These are phyloP conservation scores for Pseudonitzschia delicatissima DNA, from an alignment of 108 stramenopile species.

Conservation along the genomic window DNA sequence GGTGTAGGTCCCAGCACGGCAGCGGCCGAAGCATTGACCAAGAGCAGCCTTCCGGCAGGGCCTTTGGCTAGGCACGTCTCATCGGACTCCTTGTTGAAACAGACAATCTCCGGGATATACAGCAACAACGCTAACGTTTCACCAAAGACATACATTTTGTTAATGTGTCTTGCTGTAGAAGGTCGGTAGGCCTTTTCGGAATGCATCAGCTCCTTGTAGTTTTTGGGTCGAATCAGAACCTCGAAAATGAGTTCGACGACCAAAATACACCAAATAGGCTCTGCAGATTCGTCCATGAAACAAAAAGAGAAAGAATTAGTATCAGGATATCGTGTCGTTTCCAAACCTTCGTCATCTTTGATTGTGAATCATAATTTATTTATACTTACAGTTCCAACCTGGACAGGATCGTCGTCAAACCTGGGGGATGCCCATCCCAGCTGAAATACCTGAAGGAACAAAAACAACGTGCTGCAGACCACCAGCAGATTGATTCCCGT, in stretches of 20 bases:
- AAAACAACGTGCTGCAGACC: conserved; percentile 64
- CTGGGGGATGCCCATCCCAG: conserved; percentile 56
- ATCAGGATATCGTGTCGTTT: background rate
- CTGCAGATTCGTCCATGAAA: conserved; percentile 1
- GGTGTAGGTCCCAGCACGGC: conserved; percentile 36
- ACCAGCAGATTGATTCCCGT: conserved; percentile 79
- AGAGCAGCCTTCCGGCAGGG: conserved; percentile 1
- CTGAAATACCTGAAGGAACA: conserved; percentile 63
- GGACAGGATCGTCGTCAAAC: conserved; percentile 48
- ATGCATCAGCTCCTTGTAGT: conserved; percentile 46
- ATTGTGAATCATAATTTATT: conserved; percentile 14
- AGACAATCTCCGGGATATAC: conserved; percentile 74
- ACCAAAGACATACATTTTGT: conserved; percentile 57
- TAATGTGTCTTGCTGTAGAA: conserved; percentile 66
- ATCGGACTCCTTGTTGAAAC: conserved; percentile 37
- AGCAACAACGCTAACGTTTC: conserved; percentile 61
- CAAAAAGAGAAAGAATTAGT: background rate
- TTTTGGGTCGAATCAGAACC: conserved; percentile 69
- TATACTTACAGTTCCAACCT: conserved; percentile 56
- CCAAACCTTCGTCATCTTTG: background rate
- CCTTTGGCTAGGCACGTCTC: conserved; percentile 19
- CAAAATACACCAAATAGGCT: conserved; percentile 66
- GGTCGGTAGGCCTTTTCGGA: conserved; percentile 78
- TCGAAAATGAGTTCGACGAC: conserved; percentile 71
- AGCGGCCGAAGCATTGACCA: conserved; percentile 22